Evolutionary conservation across 441 rosid genomes (phyloP), one percentile per base, ranked within the genome.

Genomic region (Corymbia citriodora): DNA sequence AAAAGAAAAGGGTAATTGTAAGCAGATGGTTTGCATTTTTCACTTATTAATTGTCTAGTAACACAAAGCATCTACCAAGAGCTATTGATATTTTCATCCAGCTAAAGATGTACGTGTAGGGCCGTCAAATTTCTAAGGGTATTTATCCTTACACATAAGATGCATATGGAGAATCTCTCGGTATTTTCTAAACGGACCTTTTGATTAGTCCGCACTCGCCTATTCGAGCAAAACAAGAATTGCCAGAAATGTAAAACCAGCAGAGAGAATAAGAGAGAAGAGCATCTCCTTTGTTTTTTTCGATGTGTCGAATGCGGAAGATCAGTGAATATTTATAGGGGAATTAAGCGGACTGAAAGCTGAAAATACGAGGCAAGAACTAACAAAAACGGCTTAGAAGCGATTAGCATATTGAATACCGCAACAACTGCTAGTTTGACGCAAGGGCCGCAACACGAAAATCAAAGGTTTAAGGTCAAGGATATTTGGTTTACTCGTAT

Each of bases 191-290:
- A 17, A 31, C 0, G 2, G 25, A 1, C 19, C 74, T 65, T 65
- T 6, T 2, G 3, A 15, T 0, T n/a, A n/a, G 36, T 7, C 10
- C 1, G 1, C 9, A 3, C 36, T 63, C 29, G 9, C 7, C 10
- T 63, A 29, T 63, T 3, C 0, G 36, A 63, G 18, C 36, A 29
- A 63, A 29, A 7, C 18, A 63, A 63, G 36, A 63, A 0, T 7
- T 13, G 72, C 18, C 2, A 29, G 0, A 63, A 13, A 14, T 14
- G 72, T 63, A 31, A 63, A 63, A 63, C 0, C 10, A 14, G 29
- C 13, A 11, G 0, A 63, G 0, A 14, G 18, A 63, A 63, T 14
- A 29, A 63, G 72, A 29, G 33, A 14, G 3, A 18, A 31, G 79
- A 31, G 79, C 12, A 33, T 17, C 18, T 15, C 45, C 4, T 17